Evolutionary conservation across 2,329 filamentous ascomycete species (phyloP).

Genomic region (Apiospora marii): DNA sequence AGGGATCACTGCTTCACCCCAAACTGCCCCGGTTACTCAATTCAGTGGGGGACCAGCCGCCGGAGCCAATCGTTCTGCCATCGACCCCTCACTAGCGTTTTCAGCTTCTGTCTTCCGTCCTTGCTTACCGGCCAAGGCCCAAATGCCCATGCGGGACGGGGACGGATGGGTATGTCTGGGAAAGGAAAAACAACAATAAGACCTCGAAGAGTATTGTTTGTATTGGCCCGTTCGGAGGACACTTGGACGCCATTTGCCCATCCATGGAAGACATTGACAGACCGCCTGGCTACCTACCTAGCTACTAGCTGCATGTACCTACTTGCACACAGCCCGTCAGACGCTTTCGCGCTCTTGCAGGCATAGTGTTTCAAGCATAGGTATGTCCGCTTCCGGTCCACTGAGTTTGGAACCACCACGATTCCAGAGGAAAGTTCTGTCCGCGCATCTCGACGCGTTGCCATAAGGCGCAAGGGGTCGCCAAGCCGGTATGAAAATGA

Average conservation of each 20-base stretch:
- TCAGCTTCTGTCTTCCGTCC: conserved; percentile 14
- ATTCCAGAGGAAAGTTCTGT: not conserved
- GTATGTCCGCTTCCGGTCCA: conserved; percentile 9
- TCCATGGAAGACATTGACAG: not conserved
- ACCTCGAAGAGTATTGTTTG: not conserved
- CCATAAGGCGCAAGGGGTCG: conserved; percentile 9
- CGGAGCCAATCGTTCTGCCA: not conserved
- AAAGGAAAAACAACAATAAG: not conserved
- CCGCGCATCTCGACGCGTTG: conserved; percentile 12
- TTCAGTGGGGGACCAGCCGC: not conserved
- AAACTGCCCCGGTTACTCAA: conserved; percentile 21
- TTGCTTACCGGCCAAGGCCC: not conserved
- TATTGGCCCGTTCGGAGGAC: not conserved
- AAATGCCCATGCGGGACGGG: not conserved
- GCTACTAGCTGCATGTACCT: no score
- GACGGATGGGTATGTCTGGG: not conserved
- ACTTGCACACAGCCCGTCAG: not conserved
- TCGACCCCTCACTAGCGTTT: conserved; percentile 17
- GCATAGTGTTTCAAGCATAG: not conserved
- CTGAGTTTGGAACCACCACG: not conserved
- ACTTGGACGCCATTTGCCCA: not conserved
- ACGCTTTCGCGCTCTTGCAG: not conserved
- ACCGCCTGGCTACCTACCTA: not conserved
- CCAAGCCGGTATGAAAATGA: conserved; percentile 2
- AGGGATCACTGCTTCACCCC: conserved; percentile 17